phyloP scores from a whole-genome alignment of 306 rosid genomes.

The Begonia loranthoides region DNA sequence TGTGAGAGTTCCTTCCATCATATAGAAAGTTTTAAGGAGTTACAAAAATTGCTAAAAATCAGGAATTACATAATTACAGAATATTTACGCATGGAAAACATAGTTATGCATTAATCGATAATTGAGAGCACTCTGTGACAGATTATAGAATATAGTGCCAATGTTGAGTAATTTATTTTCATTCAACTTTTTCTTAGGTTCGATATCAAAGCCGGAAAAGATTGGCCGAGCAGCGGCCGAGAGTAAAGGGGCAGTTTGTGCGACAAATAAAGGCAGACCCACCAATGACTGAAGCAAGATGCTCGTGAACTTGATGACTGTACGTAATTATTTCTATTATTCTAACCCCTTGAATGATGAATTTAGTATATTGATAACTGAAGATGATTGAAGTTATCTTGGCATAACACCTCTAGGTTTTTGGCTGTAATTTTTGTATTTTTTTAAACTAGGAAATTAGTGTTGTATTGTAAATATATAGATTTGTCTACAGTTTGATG shows the following conservation, averaged over 20 bases:
- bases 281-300: not conserved
- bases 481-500: not conserved
- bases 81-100: not conserved
- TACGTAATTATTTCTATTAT: not conserved
- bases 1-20: not conserved
- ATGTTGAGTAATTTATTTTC: not conserved
- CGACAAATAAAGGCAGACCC: not conserved
- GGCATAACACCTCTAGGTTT: not conserved
- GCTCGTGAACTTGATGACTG: not conserved
- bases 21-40: too few relatives aligned
- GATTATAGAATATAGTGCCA: too few relatives aligned
- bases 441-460: not conserved
- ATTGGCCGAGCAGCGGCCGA: not conserved
- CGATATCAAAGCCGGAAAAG: constrained; percentile 1
- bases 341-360: not conserved
- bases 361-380: not conserved
- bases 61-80: not conserved
- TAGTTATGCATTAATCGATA: not conserved
- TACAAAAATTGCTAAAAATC: not conserved
- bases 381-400: not conserved
- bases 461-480: not conserved
- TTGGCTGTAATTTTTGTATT: not conserved
- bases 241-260: not conserved
- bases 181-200: not conserved
- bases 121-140: too few relatives aligned